Conservation (phyloP, 352 stramenopile species). For the Lagenidium giganteum region DNA sequence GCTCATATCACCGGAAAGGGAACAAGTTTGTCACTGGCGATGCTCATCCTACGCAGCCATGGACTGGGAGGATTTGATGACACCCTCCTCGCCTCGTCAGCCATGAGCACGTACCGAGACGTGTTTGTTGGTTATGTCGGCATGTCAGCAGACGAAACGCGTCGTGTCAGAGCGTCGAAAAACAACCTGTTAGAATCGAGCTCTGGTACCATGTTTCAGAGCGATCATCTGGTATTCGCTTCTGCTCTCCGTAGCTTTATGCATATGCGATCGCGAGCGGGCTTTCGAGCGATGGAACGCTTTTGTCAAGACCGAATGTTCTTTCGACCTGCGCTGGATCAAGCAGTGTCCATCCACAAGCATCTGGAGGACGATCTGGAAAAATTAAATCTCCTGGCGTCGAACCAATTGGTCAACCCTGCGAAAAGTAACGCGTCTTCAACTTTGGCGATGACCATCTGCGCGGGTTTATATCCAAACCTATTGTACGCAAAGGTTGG, state of each 20-base stretch:
- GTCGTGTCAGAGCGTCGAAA: constrained; percentile 51
- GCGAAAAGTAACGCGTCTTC: constrained; percentile 4
- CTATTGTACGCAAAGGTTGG: constrained; percentile 41
- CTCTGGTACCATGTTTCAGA: constrained; percentile 38
- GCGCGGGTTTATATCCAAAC: constrained; percentile 73
- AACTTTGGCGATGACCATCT: constrained; percentile 33
- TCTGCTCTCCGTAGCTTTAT: constrained; percentile 62
- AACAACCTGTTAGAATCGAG: constrained; percentile 41
- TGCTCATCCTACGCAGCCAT: constrained; percentile 67
- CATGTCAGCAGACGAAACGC: constrained; percentile 54
- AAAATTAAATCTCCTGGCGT: constrained; percentile 34
- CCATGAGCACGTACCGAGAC: constrained; percentile 71
- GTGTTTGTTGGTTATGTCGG: constrained; percentile 69
- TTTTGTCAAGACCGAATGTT: constrained; percentile 70
- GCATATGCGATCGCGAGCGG: constrained; percentile 27
- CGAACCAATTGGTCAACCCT: constrained; percentile 33
- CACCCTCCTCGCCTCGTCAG: constrained; percentile 59
- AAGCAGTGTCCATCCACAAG: constrained; percentile 63
- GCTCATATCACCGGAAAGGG: constrained; percentile 63
- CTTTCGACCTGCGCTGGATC: constrained; percentile 52
- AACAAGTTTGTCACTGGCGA: constrained; percentile 63
- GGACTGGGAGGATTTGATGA: constrained; percentile 59
- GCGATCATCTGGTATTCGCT: constrained; percentile 66
- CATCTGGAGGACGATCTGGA: constrained; percentile 61
- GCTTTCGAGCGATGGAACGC: constrained; percentile 28